phyloP scores from a whole-genome alignment of 2,329 filamentous ascomycete genomes.

The Pestalotiopsis sp. region DNA sequence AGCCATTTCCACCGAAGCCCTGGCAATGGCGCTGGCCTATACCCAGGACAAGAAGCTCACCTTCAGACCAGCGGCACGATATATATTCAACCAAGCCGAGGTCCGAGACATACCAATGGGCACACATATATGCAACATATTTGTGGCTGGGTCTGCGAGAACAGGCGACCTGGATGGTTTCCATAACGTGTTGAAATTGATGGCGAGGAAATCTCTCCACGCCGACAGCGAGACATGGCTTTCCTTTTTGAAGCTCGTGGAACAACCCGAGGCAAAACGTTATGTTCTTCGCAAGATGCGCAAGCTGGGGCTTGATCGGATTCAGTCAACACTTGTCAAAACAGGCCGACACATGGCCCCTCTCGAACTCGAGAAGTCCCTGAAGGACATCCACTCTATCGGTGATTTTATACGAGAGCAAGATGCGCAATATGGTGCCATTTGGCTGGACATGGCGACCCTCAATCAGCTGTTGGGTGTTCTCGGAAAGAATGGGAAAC shows the following conservation, averaged over 20 bases:
- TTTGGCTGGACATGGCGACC: conserved; percentile 28
- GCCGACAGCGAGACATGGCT: conserved; percentile 26
- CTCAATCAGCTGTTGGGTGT: conserved; percentile 30
- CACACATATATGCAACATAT: conserved; percentile 24
- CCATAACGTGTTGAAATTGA: conserved; percentile 24
- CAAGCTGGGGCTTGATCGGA: conserved; percentile 20
- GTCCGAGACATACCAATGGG: conserved; percentile 24
- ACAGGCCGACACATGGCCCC: conserved; percentile 24
- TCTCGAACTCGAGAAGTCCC: conserved; percentile 19
- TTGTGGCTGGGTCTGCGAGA: conserved; percentile 25
- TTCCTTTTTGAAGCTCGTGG: conserved; percentile 39
- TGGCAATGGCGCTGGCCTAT: conserved; percentile 29
- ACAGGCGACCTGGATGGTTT: conserved; percentile 27
- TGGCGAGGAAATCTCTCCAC: conserved; percentile 25
- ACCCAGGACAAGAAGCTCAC: conserved; percentile 20
- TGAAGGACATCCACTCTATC: conserved; percentile 14
- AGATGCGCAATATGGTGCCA: conserved; percentile 21
- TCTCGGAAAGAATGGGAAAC: conserved; percentile 20
- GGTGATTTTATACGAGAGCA: conserved; percentile 19
- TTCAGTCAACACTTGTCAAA: conserved; percentile 20
- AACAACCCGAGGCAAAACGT: conserved; percentile 37
- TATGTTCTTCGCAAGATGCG: conserved; percentile 46
- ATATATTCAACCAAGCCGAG: conserved; percentile 24
- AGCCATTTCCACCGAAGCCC: conserved; percentile 23
- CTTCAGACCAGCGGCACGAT: conserved; percentile 23